Evolutionary conservation across 805 yeast species (phyloP).

Genomic region (Spencermartinsiella europaea): DNA sequence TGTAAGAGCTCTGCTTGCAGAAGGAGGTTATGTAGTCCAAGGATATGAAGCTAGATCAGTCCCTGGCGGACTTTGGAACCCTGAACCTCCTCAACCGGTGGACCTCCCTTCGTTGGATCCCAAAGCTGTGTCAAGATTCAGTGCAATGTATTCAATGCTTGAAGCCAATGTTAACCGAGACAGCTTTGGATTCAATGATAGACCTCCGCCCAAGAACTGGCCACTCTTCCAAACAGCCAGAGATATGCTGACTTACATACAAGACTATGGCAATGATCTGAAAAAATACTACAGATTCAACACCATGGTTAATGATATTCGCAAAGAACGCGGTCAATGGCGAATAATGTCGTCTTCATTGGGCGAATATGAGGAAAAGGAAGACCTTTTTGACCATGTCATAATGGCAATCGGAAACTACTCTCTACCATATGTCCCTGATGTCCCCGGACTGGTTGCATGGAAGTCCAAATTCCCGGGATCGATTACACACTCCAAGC

Average conservation of each 20-base stretch:
- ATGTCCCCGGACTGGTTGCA: slow-evolving; percentile 46
- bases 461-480: slow-evolving; percentile 43
- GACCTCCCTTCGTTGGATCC: slow-evolving; percentile 35
- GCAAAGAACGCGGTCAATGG: slow-evolving; percentile 39
- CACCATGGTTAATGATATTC: slow-evolving; percentile 44
- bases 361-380: background rate
- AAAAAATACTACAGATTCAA: slow-evolving; percentile 39
- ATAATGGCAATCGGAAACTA: slow-evolving; percentile 62
- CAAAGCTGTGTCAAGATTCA: slow-evolving; percentile 36
- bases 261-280: slow-evolving; percentile 46
- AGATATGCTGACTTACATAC: slow-evolving; percentile 59
- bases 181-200: slow-evolving; percentile 60
- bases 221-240: slow-evolving; percentile 55
- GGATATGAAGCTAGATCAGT: slow-evolving; percentile 53
- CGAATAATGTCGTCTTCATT: slow-evolving; percentile 33
- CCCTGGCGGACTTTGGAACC: slow-evolving; percentile 84
- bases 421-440: slow-evolving; percentile 57
- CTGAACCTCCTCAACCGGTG: slow-evolving; percentile 27
- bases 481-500: slow-evolving; percentile 52
- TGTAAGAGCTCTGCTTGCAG: slow-evolving; percentile 57
- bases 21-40: slow-evolving; percentile 41
- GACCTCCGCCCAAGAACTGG: slow-evolving; percentile 37
- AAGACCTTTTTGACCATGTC: slow-evolving; percentile 49
- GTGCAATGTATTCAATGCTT: slow-evolving; percentile 58
- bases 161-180: slow-evolving; percentile 65